Conservation (phyloP, 2,329 filamentous ascomycete species). For the Ascochyta lentis region DNA sequence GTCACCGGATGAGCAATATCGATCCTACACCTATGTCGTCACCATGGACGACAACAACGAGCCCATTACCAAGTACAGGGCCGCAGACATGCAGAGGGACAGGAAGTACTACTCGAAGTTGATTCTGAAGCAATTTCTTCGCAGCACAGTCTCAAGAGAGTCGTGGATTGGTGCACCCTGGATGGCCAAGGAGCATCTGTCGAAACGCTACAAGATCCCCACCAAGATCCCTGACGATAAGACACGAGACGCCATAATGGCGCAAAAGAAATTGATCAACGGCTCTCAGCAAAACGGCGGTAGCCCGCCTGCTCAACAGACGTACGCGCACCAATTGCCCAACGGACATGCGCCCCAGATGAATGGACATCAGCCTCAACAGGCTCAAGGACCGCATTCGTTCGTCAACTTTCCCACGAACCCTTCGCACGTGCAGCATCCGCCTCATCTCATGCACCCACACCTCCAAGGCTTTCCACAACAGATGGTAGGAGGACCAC, state of each 20-base stretch:
- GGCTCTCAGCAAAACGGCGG: slow-evolving; percentile 51
- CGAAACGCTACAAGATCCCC: slow-evolving; percentile 84
- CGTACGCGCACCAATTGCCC: slow-evolving; percentile 22
- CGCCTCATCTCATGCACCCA: slow-evolving; percentile 19
- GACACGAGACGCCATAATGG: slow-evolving; percentile 44
- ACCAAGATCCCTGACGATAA: slow-evolving; percentile 72
- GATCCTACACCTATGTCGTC: slow-evolving; percentile 42
- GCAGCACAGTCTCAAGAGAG: slow-evolving; percentile 90
- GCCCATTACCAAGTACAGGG: slow-evolving; percentile 56
- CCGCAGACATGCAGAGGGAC: slow-evolving; percentile 77
- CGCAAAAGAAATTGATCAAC: slow-evolving; percentile 72
- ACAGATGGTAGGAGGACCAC: slow-evolving; percentile 8
- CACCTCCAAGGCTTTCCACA: slow-evolving; percentile 6
- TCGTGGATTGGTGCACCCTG: slow-evolving; percentile 96
- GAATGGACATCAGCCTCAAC: slow-evolving; percentile 28
- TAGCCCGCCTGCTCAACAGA: slow-evolving; percentile 35
- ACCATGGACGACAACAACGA: slow-evolving; percentile 43
- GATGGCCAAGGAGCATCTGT: slow-evolving; percentile 88
- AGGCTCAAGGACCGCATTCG: slow-evolving; percentile 42
- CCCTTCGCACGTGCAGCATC: slow-evolving; percentile 55
- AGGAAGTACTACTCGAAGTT: slow-evolving; percentile 94
- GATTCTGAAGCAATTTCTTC: slow-evolving; percentile 91
- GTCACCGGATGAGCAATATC: slow-evolving; percentile 37
- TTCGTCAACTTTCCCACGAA: slow-evolving; percentile 60
- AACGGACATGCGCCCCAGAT: slow-evolving; percentile 29